These are phyloP conservation scores for Nothophytophthora sp. DNA, from an alignment of 352 stramenopile species.

Conservation along the genomic window DNA sequence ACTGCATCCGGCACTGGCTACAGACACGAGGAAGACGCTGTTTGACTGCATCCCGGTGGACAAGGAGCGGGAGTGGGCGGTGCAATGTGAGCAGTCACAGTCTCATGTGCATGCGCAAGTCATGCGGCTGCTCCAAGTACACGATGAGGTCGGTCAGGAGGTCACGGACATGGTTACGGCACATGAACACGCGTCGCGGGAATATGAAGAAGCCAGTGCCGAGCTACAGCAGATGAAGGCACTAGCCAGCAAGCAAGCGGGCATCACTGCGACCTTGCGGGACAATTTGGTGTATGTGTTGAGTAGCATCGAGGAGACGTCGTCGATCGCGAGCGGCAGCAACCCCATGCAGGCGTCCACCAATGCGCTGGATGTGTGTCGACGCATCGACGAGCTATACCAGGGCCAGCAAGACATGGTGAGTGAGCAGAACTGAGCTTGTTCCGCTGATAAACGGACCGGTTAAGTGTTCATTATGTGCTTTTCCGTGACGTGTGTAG, in stretches of 20 bases:
- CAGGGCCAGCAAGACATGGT: conserved; percentile 79
- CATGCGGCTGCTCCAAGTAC: conserved; percentile 55
- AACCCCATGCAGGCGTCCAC: conserved; percentile 83
- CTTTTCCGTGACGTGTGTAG: conserved; percentile 26
- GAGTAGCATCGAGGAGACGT: conserved; percentile 68
- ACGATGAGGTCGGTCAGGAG: conserved; percentile 71
- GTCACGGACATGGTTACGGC: conserved; percentile 49
- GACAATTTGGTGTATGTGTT: conserved; percentile 68
- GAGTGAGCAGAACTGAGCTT: too few relatives aligned
- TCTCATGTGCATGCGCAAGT: conserved; percentile 64
- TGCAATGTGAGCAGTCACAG: conserved; percentile 81
- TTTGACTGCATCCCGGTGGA: conserved; percentile 84
- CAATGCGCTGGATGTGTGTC: conserved; percentile 79
- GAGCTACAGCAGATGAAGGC: conserved; percentile 57
- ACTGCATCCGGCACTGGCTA: conserved; percentile 67
- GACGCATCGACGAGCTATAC: conserved; percentile 78
- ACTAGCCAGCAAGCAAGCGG: conserved; percentile 41
- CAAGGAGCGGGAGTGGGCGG: conserved; percentile 76
- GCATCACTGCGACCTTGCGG: conserved; percentile 67
- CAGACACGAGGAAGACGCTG: conserved; percentile 61
- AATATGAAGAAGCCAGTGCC: conserved; percentile 44
- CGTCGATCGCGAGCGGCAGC: conserved; percentile 45
- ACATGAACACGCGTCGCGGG: conserved; percentile 40
- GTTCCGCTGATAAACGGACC: conserved; percentile 3
- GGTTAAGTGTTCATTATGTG: neutral